Conservation (phyloP, 2,329 filamentous ascomycete species). For the Juglanconis sp. region DNA sequence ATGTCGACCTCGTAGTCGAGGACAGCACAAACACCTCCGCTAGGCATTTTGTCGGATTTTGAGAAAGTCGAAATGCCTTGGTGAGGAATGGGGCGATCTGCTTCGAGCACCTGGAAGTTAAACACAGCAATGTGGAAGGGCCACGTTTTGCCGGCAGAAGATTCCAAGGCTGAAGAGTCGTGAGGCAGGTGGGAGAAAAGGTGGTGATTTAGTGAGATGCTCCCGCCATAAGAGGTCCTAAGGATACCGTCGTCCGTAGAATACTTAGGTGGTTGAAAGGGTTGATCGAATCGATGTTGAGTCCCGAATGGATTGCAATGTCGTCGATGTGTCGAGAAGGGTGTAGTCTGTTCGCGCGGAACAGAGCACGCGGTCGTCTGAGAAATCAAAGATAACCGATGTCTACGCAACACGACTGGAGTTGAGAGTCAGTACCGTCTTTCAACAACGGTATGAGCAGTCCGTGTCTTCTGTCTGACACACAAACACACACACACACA, state of each 20-base stretch:
- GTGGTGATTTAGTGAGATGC: slow-evolving; percentile 32
- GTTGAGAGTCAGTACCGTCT: slow-evolving; percentile 10
- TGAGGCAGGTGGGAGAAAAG: slow-evolving; percentile 20
- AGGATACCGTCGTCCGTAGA: slow-evolving; percentile 6
- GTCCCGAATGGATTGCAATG: neutral
- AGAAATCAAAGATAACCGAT: neutral
- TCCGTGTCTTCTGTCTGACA: slow-evolving; percentile 15
- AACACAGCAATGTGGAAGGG: slow-evolving; percentile 22
- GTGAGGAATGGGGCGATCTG: slow-evolving; percentile 28
- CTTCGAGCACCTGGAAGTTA: slow-evolving; percentile 37
- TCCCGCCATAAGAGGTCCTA: slow-evolving; percentile 34
- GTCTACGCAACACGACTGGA: slow-evolving; percentile 12
- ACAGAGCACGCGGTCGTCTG: neutral
- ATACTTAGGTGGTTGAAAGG: neutral
- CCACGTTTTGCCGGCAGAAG: slow-evolving; percentile 27
- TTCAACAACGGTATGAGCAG: neutral
- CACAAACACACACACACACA: too few relatives aligned
- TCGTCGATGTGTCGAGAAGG: neutral
- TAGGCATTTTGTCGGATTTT: slow-evolving; percentile 54
- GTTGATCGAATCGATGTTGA: slow-evolving; percentile 4
- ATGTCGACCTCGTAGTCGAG: slow-evolving; percentile 95
- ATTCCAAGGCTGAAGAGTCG: slow-evolving; percentile 38
- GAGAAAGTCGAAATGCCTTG: slow-evolving; percentile 18
- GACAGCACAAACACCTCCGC: slow-evolving; percentile 80
- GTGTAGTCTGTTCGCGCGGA: neutral